Evolutionary conservation across 192 early-diverging fungal genomes (phyloP).

Genomic region (Podila epicladia): DNA sequence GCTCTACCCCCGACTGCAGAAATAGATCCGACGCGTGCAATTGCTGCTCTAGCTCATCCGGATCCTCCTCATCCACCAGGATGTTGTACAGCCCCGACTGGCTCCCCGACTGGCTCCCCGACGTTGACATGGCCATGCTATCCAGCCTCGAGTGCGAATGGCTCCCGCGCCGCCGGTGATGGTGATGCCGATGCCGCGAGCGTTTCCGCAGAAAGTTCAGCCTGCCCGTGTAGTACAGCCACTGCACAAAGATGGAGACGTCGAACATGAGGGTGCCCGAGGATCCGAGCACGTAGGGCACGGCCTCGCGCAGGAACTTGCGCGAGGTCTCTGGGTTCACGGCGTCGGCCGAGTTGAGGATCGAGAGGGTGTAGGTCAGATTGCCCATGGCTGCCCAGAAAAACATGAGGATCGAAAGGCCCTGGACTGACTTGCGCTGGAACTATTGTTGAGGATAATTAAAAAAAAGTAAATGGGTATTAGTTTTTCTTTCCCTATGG

Average conservation of each 20-base stretch:
- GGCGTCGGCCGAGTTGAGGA: slow-evolving; percentile 45
- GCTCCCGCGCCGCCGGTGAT: slow-evolving; percentile 2
- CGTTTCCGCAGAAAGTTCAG: slow-evolving; percentile 7
- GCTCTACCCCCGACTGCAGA: background rate
- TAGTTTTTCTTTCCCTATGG: background rate
- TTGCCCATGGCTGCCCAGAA: slow-evolving; percentile 77
- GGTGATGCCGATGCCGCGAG: slow-evolving; percentile 20
- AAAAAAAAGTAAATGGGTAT: background rate
- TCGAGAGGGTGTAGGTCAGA: slow-evolving; percentile 67
- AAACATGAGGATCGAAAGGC: slow-evolving; percentile 80
- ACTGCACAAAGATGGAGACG: slow-evolving; percentile 70
- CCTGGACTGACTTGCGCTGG: slow-evolving; percentile 69
- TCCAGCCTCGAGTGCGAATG: slow-evolving; percentile 23
- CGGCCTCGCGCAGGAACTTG: slow-evolving; percentile 37
- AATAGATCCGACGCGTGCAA: background rate
- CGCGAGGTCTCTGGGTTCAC: slow-evolving; percentile 20
- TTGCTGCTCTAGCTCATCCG: background rate
- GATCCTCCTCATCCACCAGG: slow-evolving; percentile 34
- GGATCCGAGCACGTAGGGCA: slow-evolving; percentile 74
- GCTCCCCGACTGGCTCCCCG: slow-evolving; percentile 36
- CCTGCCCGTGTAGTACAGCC: slow-evolving; percentile 49
- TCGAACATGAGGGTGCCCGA: slow-evolving; percentile 78
- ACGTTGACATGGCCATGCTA: slow-evolving; percentile 36
- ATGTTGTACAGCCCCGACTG: slow-evolving; percentile 30
- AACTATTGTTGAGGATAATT: slow-evolving; percentile 17